Evolutionary conservation across 2,329 filamentous ascomycete genomes (phyloP).

Genomic region (Venturia asperata): DNA sequence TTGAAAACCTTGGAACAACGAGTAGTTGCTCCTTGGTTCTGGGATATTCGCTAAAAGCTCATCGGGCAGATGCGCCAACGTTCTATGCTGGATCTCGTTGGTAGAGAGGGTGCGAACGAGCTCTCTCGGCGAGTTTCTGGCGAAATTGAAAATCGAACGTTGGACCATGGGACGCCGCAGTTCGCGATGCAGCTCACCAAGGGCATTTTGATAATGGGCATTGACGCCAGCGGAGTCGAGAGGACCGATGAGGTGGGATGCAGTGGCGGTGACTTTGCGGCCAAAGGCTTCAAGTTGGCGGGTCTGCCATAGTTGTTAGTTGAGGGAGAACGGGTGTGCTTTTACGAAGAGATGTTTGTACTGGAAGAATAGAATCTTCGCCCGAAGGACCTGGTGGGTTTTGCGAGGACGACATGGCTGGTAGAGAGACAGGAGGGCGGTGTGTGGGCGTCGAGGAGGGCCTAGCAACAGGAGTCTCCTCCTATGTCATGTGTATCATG

Average conservation of each 20-base stretch:
- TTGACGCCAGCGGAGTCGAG: conserved; percentile 45
- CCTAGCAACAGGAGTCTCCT: not conserved
- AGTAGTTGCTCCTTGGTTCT: conserved; percentile 77
- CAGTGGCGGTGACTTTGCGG: conserved; percentile 89
- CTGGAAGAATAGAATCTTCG: conserved; percentile 19
- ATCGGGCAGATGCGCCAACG: conserved; percentile 79
- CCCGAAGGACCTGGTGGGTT: not conserved
- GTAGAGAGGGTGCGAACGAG: conserved; percentile 86
- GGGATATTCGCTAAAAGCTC: conserved; percentile 86
- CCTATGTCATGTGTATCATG: not conserved
- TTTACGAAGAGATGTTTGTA: not conserved
- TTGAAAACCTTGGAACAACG: conserved; percentile 93
- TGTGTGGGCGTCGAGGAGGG: not conserved
- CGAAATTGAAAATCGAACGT: conserved; percentile 83
- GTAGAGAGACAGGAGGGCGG: not conserved
- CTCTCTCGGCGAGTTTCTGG: conserved; percentile 86
- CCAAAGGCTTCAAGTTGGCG: conserved; percentile 87
- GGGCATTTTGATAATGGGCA: conserved; percentile 74
- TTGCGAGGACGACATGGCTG: conserved; percentile 6
- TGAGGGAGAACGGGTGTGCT: not conserved
- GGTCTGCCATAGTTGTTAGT: conserved; percentile 47
- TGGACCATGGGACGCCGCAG: conserved; percentile 77
- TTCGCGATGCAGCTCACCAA: conserved; percentile 84
- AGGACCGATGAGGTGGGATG: conserved; percentile 77
- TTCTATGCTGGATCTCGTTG: conserved; percentile 87